Base-by-base conservation (phyloP, 2,329 filamentous ascomycete species). In the Septoria petroselini region DNA sequence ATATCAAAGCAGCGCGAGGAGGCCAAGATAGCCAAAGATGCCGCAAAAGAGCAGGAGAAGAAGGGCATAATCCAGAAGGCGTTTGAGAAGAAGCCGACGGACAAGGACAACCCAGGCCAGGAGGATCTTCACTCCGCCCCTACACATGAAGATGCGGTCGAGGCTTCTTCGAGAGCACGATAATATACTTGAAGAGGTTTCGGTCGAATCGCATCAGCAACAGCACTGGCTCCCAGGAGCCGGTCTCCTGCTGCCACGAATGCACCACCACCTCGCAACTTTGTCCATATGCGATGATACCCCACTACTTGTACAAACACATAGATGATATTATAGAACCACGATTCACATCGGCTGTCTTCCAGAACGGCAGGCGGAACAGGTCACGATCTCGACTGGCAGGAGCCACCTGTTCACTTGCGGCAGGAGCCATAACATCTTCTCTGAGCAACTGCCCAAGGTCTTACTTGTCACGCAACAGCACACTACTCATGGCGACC, bases 131-230 rank as follows among this genome's bases (percentile, higher is more conserved):
- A 52, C 4, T 14, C 27, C 30, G 25, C 44, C 35, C 46, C 56
- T 9, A 52, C 49, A 30, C 55, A 54, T 1, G 43, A 61, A 6
- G 58, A 61, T 41, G 38, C 58, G 2, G 58, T 58, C n/a, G 43
- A 43, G 6, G 57, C 60, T 27, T 35, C 42, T 21, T 60, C 52
- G 42, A 61, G 60, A 41, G 52, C 52, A 43, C 37, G 60, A 53
- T 64, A 50, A 62, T 41, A 23, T 53, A 49, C 46, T 9, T 27
- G 5, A 5, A 9, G 5, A 9, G 5, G 23, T 9, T 27, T 27
- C 23, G 5, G 23, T 27, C 23, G 9, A n/a, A n/a, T n/a, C n/a
- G n/a, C n/a, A n/a, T n/a, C n/a, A 27, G 23, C 23, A 5, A 27
- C 9, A 9, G 9, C 23, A 27, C 23, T 27, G 23, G 23, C 9